A percentile compares a stretch with the other conserved stretches of the same genome.
Conservation (phyloP, 768 basidiomycete species). For the Rhizopogon salebrosus region DNA sequence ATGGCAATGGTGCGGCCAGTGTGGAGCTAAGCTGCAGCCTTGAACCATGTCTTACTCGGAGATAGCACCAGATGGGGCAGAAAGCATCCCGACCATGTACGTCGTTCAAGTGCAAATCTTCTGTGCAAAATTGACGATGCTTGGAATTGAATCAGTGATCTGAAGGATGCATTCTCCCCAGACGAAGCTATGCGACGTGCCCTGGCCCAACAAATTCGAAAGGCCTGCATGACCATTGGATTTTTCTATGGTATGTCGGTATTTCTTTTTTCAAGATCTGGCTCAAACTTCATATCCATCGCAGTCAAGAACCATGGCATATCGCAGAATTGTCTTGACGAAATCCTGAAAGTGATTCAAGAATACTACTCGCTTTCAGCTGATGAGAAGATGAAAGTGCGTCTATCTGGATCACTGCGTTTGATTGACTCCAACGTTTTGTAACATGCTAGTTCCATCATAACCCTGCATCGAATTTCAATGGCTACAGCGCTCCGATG, state of each 20-base stretch:
- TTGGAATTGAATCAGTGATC: constrained; percentile 8
- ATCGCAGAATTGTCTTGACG: constrained; percentile 43
- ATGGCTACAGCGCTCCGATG: constrained; percentile 76
- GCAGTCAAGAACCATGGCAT: constrained; percentile 78
- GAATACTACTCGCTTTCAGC: constrained; percentile 61
- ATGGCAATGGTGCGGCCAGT: too few species aligned
- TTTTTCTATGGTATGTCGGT: constrained; percentile 69
- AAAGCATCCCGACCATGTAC: constrained; percentile 23
- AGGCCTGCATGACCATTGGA: constrained; percentile 72
- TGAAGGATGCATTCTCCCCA: constrained; percentile 13
- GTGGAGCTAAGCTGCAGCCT: too few species aligned
- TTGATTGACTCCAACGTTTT: background rate
- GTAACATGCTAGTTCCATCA: constrained; percentile 7
- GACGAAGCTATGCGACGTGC: constrained; percentile 10
- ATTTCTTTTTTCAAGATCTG: background rate
- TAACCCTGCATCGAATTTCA: constrained; percentile 71
- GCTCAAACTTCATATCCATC: background rate
- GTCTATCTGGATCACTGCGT: background rate
- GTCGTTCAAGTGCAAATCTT: background rate
- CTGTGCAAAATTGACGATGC: background rate
- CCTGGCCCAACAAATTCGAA: constrained; percentile 53
- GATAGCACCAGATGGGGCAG: background rate
- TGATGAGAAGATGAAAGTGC: constrained; percentile 52
- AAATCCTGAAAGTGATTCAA: constrained; percentile 47
- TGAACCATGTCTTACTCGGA: background rate